These are phyloP conservation scores for Marasmius oreades DNA, from an alignment of 1,284 basidiomycete genomes.

Conservation along the genomic window DNA sequence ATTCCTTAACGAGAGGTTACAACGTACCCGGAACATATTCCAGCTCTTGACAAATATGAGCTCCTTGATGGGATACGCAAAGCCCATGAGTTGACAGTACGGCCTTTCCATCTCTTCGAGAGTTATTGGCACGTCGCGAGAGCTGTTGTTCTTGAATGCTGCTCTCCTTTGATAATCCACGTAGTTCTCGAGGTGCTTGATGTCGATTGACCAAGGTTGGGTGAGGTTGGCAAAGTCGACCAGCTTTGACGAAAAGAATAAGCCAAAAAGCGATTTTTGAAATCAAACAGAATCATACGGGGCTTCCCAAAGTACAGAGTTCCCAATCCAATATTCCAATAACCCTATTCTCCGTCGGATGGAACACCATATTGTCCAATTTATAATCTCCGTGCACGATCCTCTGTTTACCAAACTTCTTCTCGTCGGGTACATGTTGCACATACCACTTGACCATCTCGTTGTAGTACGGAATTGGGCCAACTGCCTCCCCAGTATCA, in stretches of 20 bases:
- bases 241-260: slow-evolving; percentile 43
- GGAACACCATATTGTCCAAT: slow-evolving; percentile 93
- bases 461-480: slow-evolving; percentile 69
- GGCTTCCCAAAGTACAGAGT: slow-evolving; percentile 87
- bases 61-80: slow-evolving; percentile 68
- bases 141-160: slow-evolving; percentile 63
- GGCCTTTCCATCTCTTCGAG: slow-evolving; percentile 73
- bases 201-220: slow-evolving; percentile 76
- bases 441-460: slow-evolving; percentile 79
- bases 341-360: slow-evolving; percentile 86
- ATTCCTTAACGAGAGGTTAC: neutral
- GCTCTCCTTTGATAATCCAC: slow-evolving; percentile 21
- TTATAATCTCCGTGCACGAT: slow-evolving; percentile 98
- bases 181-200: slow-evolving; percentile 23
- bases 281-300: slow-evolving; percentile 39
- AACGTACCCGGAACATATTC: slow-evolving; percentile 80
- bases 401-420: slow-evolving; percentile 58
- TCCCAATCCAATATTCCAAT: slow-evolving; percentile 98
- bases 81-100: slow-evolving; percentile 62
- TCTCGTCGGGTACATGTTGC: slow-evolving; percentile 70
- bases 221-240: slow-evolving; percentile 92
- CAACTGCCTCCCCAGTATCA: slow-evolving; percentile 56
- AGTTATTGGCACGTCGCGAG: slow-evolving; percentile 54
- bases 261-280: neutral
- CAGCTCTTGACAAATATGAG: slow-evolving; percentile 83